Evolutionary conservation across 1,139 yeast species (phyloP).

Genomic region (Blastobotrys indianensis): DNA sequence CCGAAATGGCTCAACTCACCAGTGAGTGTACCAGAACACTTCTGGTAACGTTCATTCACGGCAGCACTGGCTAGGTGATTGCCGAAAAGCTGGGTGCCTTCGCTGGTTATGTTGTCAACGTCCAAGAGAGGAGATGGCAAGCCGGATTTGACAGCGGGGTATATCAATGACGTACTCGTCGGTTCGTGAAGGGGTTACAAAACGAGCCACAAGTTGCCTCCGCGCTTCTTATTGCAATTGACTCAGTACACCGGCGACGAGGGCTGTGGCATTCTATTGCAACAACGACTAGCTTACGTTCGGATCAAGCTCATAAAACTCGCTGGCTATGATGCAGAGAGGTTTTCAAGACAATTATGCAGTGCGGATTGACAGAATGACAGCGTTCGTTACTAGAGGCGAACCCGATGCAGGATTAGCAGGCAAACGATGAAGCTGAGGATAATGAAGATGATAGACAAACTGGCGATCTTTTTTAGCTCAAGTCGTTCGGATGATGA

Average conservation of each 20-base stretch:
- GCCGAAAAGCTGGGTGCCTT: constrained; percentile 39
- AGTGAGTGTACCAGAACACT: constrained; percentile 56
- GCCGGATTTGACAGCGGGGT: constrained; percentile 27
- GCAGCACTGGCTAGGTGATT: constrained; percentile 26
- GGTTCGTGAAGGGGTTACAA: constrained; percentile 39
- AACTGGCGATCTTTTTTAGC: constrained; percentile 27
- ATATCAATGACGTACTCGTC: constrained; percentile 51
- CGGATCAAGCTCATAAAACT: constrained; percentile 49
- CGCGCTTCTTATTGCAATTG: constrained; percentile 44
- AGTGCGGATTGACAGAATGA: constrained; percentile 24
- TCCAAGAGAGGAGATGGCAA: constrained; percentile 8
- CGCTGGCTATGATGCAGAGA: constrained; percentile 45
- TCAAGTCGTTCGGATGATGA: constrained; percentile 24
- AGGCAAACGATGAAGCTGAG: constrained; percentile 4
- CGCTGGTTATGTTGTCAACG: constrained; percentile 30
- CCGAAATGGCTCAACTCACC: constrained; percentile 41
- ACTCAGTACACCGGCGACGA: constrained; percentile 37
- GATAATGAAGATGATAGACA: constrained; percentile 15
- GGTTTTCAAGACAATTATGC: constrained; percentile 50
- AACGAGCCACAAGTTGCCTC: constrained; percentile 30
- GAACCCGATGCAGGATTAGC: constrained; percentile 17
- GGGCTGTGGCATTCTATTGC: constrained; percentile 22
- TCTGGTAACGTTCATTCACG: constrained; percentile 39
- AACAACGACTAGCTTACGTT: constrained; percentile 38
- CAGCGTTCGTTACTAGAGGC: constrained; percentile 25